Conservation (phyloP, 2,329 filamentous ascomycete species). For the Purpureocillium takamizusanense region DNA sequence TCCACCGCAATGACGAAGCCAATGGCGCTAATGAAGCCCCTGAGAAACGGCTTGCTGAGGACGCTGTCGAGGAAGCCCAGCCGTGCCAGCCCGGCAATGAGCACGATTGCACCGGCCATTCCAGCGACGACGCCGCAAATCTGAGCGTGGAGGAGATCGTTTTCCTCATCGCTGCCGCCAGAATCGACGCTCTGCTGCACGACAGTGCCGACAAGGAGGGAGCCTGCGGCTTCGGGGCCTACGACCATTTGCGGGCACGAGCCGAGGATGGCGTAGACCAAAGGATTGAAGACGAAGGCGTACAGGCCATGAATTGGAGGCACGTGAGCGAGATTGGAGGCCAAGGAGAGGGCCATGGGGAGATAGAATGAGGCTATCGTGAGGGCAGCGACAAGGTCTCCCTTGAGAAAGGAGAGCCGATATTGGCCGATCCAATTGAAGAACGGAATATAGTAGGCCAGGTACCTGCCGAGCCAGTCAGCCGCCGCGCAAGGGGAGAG, state of each 20-base stretch:
- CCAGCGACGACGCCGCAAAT: constrained; percentile 84
- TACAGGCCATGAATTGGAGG: constrained; percentile 92
- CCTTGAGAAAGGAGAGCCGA: constrained; percentile 68
- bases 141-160: constrained; percentile 60
- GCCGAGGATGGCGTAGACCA: constrained; percentile 85
- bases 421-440: constrained; percentile 89
- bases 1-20: constrained; percentile 95
- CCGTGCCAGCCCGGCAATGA: constrained; percentile 76
- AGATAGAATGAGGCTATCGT: constrained; percentile 99
- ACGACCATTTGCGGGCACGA: constrained; percentile 91
- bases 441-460: constrained; percentile 88
- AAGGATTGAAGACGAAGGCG: constrained; percentile 83
- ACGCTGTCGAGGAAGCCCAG: constrained; percentile 93
- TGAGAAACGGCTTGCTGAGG: constrained; percentile 80
- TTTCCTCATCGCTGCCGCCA: constrained; percentile 56
- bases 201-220: constrained; percentile 79
- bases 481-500: neutral
- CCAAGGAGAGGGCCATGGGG: constrained; percentile 90
- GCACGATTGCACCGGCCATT: constrained; percentile 77
- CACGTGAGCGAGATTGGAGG: constrained; percentile 84
- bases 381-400: constrained; percentile 78
- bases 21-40: constrained; percentile 95
- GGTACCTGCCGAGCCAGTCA: constrained; percentile 48
- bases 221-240: constrained; percentile 89
- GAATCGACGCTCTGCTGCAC: constrained; percentile 67